These are phyloP conservation scores for Solanum bulbocastanum DNA, from an alignment of 257 asterid genomes.

Conservation along the genomic window DNA sequence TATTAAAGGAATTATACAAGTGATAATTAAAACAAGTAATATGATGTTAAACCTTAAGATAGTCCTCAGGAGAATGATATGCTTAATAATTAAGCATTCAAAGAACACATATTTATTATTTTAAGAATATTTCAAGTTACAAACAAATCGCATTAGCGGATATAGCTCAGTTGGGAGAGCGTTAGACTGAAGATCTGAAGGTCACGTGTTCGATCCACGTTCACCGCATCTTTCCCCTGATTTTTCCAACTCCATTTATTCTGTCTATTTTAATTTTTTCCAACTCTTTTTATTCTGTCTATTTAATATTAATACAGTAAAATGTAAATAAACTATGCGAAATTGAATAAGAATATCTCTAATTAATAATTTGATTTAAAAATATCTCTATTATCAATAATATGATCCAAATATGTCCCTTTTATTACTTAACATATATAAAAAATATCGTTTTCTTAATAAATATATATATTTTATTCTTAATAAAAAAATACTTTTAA, in stretches of 20 bases:
- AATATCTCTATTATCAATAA: no score
- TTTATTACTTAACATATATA: no score
- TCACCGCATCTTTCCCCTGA: constrained; percentile 35
- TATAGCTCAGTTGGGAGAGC: constrained; percentile 90
- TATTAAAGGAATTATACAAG: background rate
- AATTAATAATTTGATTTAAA: no score
- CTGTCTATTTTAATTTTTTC: background rate
- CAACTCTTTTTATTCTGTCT: background rate
- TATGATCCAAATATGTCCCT: no score
- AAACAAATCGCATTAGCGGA: constrained; percentile 16
- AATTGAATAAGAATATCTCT: background rate
- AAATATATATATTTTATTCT: no score
- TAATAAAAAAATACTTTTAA: no score
- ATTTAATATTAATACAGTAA: no score
- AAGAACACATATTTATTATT: background rate
- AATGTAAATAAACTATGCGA: no score
- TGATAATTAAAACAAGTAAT: background rate
- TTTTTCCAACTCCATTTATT: no score
- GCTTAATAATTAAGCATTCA: background rate
- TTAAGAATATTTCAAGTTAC: background rate
- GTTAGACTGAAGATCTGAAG: constrained; percentile 76
- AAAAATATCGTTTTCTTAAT: no score
- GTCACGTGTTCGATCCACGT: constrained; percentile 88
- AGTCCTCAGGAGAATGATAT: background rate
- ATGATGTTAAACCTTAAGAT: background rate